Base-by-base conservation (phyloP, 2,329 filamentous ascomycete genomes). In the Beauveria sp. region DNA sequence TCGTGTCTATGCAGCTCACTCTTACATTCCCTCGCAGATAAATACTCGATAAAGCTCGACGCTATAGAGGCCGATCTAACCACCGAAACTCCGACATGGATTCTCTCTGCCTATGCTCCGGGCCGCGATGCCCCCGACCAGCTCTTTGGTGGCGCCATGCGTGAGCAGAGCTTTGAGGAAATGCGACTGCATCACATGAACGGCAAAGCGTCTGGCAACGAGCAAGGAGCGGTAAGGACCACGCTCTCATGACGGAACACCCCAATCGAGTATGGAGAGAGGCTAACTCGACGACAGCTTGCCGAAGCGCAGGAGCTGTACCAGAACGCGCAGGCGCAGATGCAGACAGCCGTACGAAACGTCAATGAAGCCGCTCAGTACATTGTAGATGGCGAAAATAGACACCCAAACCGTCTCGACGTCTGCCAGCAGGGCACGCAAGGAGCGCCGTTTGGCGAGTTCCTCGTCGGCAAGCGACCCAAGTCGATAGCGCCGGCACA, bases 151-250 rank as follows among this genome's bases (percentile, higher is more conserved):
- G 92, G 91, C 1, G 81, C 80, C 50, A 80, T 84, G 6, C 83
- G 92, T 20, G 93, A 98, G 72, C 88, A 92, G 72, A 96, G 91
- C 69, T 88, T 89, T 46, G 93, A 98, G 72, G 93, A 98, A 74
- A 83, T 96, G 71, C 84, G 92, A 55, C 71, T 93, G 24, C 87
- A 91, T 70, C 93, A 93, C 69, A 78, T 86, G 68, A 69, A 71
- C 58, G 84, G 84, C 2, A 77, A 80, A 46, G 81, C 84, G 9
- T 70, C 81, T 8, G 89, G 89, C 1, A 89, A 86, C 61, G 74
- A 78, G 14, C 76, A 82, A 60, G 75, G 77, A 60, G 82, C 81
- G 59, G 81, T 84, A 72, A 60, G 71, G 70, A 20, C 30, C 30
- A 16, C 12, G 5, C 30, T 22, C 12, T 10, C n/a, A 26, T 10